phyloP scores from a whole-genome alignment of 768 basidiomycete genomes.

The Termitomyces sp. region DNA sequence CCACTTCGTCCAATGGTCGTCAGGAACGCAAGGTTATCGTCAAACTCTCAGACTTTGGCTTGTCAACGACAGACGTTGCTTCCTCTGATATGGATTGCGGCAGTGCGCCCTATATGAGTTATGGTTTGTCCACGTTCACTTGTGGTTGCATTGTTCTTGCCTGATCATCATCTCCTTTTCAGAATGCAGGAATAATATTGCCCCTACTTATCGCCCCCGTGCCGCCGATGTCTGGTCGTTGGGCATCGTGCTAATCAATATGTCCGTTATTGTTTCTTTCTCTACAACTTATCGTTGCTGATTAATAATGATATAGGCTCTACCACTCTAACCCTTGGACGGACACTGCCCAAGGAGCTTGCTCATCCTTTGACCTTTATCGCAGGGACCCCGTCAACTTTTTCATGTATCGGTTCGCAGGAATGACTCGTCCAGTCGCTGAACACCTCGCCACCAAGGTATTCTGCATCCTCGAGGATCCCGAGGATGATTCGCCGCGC shows the following conservation, averaged over 20 bases:
- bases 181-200: conserved; percentile 98
- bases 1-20: conserved; percentile 46
- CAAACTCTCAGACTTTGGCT: conserved; percentile 95
- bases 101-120: conserved; percentile 98
- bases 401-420: conserved; percentile 86
- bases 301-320: conserved; percentile 46
- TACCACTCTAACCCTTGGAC: conserved; percentile 99
- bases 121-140: conserved; percentile 49
- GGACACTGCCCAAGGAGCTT: conserved; percentile 80
- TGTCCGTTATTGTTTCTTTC: conserved; percentile 49
- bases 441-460: conserved; percentile 81
- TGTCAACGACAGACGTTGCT: conserved; percentile 84
- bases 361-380: conserved; percentile 79
- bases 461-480: conserved; percentile 72
- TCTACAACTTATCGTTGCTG: conserved; percentile 1
- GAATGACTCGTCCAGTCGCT: conserved; percentile 83
- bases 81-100: conserved; percentile 98
- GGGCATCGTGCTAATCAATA: conserved; percentile 98
- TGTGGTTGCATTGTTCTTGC: conserved; percentile 9
- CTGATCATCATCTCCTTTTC: conserved; percentile 11
- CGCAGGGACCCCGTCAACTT: conserved; percentile 76
- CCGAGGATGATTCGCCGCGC: conserved; percentile 59
- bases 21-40: conserved; percentile 87
- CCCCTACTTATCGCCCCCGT: conserved; percentile 89
- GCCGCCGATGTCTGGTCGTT: conserved; percentile 99